Base-by-base conservation (phyloP, 192 early-diverging fungal species). In the Umbelopsis vinacea region DNA sequence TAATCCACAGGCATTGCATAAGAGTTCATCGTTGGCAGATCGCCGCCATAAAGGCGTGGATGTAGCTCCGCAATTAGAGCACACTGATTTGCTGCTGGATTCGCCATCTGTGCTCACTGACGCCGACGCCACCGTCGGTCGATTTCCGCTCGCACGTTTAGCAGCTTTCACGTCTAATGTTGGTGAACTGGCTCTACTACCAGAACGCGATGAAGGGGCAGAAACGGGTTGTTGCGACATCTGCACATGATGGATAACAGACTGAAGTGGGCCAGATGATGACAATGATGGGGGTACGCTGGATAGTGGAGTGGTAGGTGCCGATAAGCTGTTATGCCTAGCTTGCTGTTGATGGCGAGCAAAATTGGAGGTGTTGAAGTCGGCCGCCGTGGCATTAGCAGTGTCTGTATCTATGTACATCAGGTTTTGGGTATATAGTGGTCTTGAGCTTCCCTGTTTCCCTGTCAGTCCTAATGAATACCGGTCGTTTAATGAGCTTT, bases 1-100 rank as follows among this genome's bases (percentile, higher is more conserved):
- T 23, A 99, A 83, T 2, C 97, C 97, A 74, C 97, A 99, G 9
- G 97, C 97, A 74, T 99, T 99, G 82, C 97, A 99, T 26, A 99
- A 84, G 6, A 93, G 82, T 71, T 93, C 89, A 53, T 96, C 96
- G 68, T 92, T 87, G n/a, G 83, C 85, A 37, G 93, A 90, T 21
- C 96, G 83, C 35, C 97, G 89, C 97, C 97, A 99, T 17, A 99
- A 85, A 3, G 95, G 91, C 17, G 97, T 99, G 10, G 90, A 92
- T 5, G 93, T 98, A 0, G 89, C 91, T 8, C 86, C 86, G 69
- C 92, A 93, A 74, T 93, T 93, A 57, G 86, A 83, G 72, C 90
- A 92, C 9, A 89, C 77, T 69, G 85, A 46, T 73, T 74, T 71
- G 47, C 63, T 66, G 40, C 52, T 46, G 19, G 23, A 43, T 29